Conservation (phyloP, 2,329 filamentous ascomycete species). For the Colletotrichum endophyticum region DNA sequence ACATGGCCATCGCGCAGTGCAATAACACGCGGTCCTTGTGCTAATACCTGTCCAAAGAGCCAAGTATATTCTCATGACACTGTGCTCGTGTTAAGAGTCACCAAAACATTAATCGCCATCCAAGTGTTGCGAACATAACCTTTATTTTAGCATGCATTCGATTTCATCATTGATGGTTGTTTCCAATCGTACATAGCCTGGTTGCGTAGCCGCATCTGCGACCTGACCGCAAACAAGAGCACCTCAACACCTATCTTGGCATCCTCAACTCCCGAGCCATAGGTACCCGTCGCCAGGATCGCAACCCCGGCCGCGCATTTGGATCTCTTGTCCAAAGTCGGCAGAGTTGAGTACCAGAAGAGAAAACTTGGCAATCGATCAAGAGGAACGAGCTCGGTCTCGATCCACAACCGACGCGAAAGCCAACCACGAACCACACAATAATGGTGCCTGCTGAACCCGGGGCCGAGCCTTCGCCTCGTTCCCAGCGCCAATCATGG, state of each 20-base stretch:
- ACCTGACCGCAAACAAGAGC: not conserved
- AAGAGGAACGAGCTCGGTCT: not conserved
- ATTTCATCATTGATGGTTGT: fast-evolving
- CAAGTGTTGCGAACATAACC: not conserved
- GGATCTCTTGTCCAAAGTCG: not conserved
- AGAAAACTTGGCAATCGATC: not conserved
- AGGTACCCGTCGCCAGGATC: not conserved
- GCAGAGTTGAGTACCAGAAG: not conserved
- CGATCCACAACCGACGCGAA: not conserved
- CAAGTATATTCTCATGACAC: not conserved
- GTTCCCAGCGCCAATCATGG: not conserved
- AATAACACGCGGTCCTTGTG: not conserved
- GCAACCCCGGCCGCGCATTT: not conserved
- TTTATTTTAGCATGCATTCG: not conserved
- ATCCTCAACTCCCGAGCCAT: not conserved
- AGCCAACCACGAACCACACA: not conserved
- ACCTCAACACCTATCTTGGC: not conserved
- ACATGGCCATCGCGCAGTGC: not conserved
- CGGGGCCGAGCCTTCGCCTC: not conserved
- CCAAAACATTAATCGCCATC: not conserved
- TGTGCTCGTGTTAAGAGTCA: not conserved
- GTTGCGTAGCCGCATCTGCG: not conserved
- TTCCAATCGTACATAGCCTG: not conserved
- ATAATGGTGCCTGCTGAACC: not conserved
- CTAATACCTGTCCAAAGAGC: not conserved